These are phyloP conservation scores for Auricularia heimuer DNA, from an alignment of 768 basidiomycete genomes.

Conservation along the genomic window DNA sequence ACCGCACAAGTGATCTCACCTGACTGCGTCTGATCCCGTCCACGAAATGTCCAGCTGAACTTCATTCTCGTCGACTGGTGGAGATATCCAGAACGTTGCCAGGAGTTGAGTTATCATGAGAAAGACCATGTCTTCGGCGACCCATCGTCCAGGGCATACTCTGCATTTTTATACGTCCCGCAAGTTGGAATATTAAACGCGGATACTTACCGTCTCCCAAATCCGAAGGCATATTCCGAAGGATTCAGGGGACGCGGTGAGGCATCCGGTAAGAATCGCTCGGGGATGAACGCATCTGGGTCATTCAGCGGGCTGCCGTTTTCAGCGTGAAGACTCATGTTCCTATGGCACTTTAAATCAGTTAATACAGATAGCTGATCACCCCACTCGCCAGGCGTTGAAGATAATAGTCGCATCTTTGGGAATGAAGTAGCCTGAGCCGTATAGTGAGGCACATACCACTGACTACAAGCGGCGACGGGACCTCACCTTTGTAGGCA, in stretches of 20 bases:
- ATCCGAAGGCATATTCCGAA: no score
- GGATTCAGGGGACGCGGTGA: no score
- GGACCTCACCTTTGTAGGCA: not conserved
- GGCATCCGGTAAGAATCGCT: slow-evolving; percentile 7
- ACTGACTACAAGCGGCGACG: not conserved
- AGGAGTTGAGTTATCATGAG: not conserved
- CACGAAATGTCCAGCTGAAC: no score
- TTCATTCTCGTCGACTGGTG: no score
- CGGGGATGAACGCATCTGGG: slow-evolving; percentile 13
- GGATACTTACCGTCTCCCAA: not conserved
- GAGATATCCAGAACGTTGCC: no score
- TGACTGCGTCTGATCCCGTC: no score
- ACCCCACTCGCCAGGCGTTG: slow-evolving; percentile 7
- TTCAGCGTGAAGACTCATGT: slow-evolving; percentile 5
- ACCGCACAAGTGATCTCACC: no score
- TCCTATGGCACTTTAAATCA: not conserved
- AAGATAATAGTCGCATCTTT: slow-evolving; percentile 5
- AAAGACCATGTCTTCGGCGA: not conserved
- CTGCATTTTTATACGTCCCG: not conserved
- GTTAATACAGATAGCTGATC: not conserved
- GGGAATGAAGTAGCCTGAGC: slow-evolving; percentile 4
- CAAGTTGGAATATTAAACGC: not conserved
- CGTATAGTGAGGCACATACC: not conserved
- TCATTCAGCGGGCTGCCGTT: slow-evolving; percentile 13
- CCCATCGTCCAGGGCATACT: not conserved